Conservation (phyloP, 2,329 filamentous ascomycete genomes). For the Hortaea sp. region DNA sequence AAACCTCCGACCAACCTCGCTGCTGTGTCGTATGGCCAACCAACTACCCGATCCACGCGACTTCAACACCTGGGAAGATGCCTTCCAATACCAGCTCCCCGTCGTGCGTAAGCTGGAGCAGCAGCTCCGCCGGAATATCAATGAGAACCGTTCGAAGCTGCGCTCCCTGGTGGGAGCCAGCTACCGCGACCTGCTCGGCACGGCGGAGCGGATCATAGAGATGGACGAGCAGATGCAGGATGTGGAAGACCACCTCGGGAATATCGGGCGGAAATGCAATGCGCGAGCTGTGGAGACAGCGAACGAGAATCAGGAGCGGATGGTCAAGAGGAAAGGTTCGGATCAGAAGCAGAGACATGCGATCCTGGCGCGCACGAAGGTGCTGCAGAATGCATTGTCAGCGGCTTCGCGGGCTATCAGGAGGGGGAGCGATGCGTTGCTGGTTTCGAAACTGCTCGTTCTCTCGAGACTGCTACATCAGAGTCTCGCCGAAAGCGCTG, state of each 20-base stretch:
- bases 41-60: constrained; percentile 47
- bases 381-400: constrained; percentile 47
- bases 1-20: background rate
- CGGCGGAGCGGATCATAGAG: constrained; percentile 83
- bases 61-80: constrained; percentile 55
- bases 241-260: constrained; percentile 60
- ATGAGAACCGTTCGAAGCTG: constrained; percentile 56
- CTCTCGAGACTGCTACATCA: constrained; percentile 67
- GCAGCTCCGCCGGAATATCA: constrained; percentile 52
- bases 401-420: constrained; percentile 45
- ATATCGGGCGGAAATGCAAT: constrained; percentile 69
- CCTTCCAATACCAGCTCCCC: constrained; percentile 55
- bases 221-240: constrained; percentile 72
- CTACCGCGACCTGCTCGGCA: constrained; percentile 84
- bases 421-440: constrained; percentile 39
- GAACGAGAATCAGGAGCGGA: constrained; percentile 31
- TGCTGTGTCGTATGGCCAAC: background rate
- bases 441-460: constrained; percentile 57
- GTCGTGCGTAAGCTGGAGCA: constrained; percentile 53
- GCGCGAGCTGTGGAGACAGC: constrained; percentile 59
- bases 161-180: constrained; percentile 55
- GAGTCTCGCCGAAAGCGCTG: constrained; percentile 49
- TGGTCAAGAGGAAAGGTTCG: constrained; percentile 6
- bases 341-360: constrained; percentile 4
- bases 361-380: constrained; percentile 19